Percentiles rank a stretch among this genome's conserved stretches.
Conservation (phyloP, 2,329 filamentous ascomycete species). For the Nigrospora sphaerica region DNA sequence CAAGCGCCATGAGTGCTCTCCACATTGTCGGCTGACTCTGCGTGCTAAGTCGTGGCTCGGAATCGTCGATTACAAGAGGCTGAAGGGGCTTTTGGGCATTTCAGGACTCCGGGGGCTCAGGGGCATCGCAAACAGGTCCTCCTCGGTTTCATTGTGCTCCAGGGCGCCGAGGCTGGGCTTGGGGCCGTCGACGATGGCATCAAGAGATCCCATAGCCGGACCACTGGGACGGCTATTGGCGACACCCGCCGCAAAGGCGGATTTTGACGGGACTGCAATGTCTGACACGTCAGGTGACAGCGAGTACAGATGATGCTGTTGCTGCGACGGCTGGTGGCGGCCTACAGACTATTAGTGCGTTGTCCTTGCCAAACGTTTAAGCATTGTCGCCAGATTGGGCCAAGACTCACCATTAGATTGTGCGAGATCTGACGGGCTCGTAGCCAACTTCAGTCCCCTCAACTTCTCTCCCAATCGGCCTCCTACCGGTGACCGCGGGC, state of each 20-base stretch:
- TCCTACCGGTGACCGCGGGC: conserved; percentile 59
- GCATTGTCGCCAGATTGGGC: conserved; percentile 15
- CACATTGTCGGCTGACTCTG: no score
- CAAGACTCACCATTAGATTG: conserved; percentile 41
- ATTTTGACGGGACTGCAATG: conserved; percentile 1
- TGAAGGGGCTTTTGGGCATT: conserved; percentile 78
- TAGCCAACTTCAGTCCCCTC: conserved; percentile 70
- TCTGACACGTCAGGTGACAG: conserved; percentile 5
- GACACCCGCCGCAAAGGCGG: not conserved
- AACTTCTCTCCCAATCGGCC: conserved; percentile 72
- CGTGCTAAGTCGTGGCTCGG: no score
- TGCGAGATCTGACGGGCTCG: conserved; percentile 58
- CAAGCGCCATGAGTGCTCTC: no score
- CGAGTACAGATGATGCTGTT: conserved; percentile 5
- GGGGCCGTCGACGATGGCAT: conserved; percentile 30
- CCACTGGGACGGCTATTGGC: not conserved
- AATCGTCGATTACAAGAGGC: conserved; percentile 30
- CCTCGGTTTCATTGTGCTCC: conserved; percentile 51
- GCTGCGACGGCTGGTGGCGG: not conserved
- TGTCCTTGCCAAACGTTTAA: no score
- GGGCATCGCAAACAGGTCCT: conserved; percentile 81
- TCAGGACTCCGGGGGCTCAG: conserved; percentile 83
- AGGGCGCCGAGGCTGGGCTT: conserved; percentile 20
- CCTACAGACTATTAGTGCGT: no score
- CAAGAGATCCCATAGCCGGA: conserved; percentile 23